phyloP scores from a whole-genome alignment of 2,329 filamentous ascomycete species.

The Neofusicoccum parvum region DNA sequence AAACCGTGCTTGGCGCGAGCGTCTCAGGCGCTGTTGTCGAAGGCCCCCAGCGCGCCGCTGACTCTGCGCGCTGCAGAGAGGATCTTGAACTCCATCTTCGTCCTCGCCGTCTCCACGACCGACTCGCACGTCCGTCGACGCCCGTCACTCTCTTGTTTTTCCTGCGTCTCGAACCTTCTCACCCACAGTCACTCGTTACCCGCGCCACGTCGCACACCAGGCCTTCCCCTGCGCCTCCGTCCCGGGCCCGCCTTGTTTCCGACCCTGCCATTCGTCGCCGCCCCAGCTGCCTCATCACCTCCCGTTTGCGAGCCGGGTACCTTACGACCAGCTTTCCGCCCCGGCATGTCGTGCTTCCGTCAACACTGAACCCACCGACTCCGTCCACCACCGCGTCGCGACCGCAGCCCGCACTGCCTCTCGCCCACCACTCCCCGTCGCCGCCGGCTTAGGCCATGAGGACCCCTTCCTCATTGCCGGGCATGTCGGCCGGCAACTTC shows the following conservation, averaged over 20 bases:
- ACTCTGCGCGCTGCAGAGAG: constrained; percentile 17
- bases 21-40: constrained; percentile 14
- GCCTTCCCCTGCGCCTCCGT: constrained; percentile 23
- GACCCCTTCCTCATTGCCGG: constrained; percentile 40
- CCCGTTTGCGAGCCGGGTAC: constrained; percentile 21
- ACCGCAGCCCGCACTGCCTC: constrained; percentile 20
- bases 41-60: constrained; percentile 16
- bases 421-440: constrained; percentile 11
- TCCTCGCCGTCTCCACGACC: constrained; percentile 16
- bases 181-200: constrained; percentile 43
- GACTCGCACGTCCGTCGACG: constrained; percentile 14
- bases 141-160: constrained; percentile 12
- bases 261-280: constrained; percentile 19
- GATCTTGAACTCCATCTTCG: constrained; percentile 16
- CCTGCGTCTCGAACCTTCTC: constrained; percentile 9
- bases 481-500: constrained; percentile 40
- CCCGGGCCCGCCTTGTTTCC: constrained; percentile 22
- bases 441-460: constrained; percentile 37
- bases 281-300: constrained; percentile 20
- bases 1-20: constrained; percentile 14
- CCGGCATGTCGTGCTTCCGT: constrained; percentile 21
- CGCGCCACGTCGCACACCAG: constrained; percentile 11
- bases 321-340: constrained; percentile 19
- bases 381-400: constrained; percentile 27
- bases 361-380: constrained; percentile 23